A percentile compares a stretch with the other conserved stretches of the same genome.
These are phyloP conservation scores for Helicocarpus griseus DNA, from an alignment of 2,329 filamentous ascomycete species.

Conservation along the genomic window DNA sequence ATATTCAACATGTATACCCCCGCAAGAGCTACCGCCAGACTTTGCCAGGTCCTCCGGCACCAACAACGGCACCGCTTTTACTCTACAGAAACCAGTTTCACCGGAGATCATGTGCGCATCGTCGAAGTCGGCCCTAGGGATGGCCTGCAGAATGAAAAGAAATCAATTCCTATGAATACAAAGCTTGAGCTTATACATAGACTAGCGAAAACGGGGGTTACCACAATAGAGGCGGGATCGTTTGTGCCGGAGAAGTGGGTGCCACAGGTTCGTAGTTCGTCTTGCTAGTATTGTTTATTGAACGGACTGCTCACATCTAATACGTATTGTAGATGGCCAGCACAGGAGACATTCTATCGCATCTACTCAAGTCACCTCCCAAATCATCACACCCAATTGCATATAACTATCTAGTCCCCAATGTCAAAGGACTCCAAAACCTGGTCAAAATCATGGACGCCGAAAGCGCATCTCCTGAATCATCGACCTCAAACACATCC, in stretches of 20 bases:
- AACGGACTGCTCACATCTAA: no score
- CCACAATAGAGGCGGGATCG: constrained; percentile 43
- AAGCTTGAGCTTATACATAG: constrained; percentile 42
- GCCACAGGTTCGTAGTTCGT: constrained; percentile 33
- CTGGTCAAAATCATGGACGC: constrained; percentile 46
- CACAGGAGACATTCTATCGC: constrained; percentile 50
- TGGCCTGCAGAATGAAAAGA: constrained; percentile 46
- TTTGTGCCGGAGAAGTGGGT: constrained; percentile 47
- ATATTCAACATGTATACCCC: constrained; percentile 17
- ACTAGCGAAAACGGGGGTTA: constrained; percentile 40
- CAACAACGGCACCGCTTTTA: constrained; percentile 18
- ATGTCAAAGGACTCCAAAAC: constrained; percentile 51
- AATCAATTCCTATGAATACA: constrained; percentile 36
- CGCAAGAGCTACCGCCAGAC: constrained; percentile 18
- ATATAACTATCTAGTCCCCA: constrained; percentile 59
- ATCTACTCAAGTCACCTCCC: constrained; percentile 43
- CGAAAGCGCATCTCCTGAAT: constrained; percentile 21
- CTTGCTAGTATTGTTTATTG: no score
- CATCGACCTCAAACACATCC: constrained; percentile 20
- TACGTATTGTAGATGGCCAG: constrained; percentile 53
- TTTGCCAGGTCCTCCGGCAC: constrained; percentile 21
- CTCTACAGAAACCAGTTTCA: constrained; percentile 32
- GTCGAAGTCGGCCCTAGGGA: constrained; percentile 46
- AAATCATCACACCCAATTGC: constrained; percentile 43
- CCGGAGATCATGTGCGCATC: constrained; percentile 42